Evolutionary conservation across 441 rosid genomes (phyloP).

Genomic region (Lepidium campestre): DNA sequence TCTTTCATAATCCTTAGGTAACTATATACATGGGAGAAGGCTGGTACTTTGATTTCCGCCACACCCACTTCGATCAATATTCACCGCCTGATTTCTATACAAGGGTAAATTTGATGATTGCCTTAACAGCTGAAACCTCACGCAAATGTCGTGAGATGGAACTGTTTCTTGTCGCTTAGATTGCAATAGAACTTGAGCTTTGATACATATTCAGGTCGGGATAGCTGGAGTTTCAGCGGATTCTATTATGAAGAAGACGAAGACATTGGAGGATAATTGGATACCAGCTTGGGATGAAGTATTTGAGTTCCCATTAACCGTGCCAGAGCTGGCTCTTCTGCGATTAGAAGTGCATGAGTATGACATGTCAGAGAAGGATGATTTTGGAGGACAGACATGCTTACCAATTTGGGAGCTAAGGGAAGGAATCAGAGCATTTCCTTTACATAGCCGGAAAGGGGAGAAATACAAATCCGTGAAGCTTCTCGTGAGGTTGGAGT

Average conservation of each 20-base stretch:
- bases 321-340: slow-evolving; percentile 42
- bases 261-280: slow-evolving; percentile 41
- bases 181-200: not conserved
- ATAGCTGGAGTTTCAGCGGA: slow-evolving; percentile 47
- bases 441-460: slow-evolving; percentile 39
- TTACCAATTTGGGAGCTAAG: slow-evolving; percentile 37
- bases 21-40: slow-evolving; percentile 57
- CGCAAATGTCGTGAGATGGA: not conserved
- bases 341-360: slow-evolving; percentile 39
- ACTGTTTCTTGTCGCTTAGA: not conserved
- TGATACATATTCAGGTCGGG: slow-evolving; percentile 31
- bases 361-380: slow-evolving; percentile 42
- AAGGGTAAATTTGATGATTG: slow-evolving; percentile 25
- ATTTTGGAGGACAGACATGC: slow-evolving; percentile 46
- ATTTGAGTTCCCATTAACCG: slow-evolving; percentile 38
- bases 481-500: slow-evolving; percentile 43
- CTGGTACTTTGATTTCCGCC: slow-evolving; percentile 53
- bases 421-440: slow-evolving; percentile 36
- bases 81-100: slow-evolving; percentile 66
- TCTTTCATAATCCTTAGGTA: slow-evolving; percentile 25
- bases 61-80: slow-evolving; percentile 49
- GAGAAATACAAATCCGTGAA: slow-evolving; percentile 30
- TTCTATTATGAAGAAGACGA: slow-evolving; percentile 34
- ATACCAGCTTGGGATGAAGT: slow-evolving; percentile 42
- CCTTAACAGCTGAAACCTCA: not conserved